Evolutionary conservation across 1,139 yeast genomes (phyloP), one percentile per base, ranked within the genome.

Genomic region (Suhomyces yuchorum): DNA sequence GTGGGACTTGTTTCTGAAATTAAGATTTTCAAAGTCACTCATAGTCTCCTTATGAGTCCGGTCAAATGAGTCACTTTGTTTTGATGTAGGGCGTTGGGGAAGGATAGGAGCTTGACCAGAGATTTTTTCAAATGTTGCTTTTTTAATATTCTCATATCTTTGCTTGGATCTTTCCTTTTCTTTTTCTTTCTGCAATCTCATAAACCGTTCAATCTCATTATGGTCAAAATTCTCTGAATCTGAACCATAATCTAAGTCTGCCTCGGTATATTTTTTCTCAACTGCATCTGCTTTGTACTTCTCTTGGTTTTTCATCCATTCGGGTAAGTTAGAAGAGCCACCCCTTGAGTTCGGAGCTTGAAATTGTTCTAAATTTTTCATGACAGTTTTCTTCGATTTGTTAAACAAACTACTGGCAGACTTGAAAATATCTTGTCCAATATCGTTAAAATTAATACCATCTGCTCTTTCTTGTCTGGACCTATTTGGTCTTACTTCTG

Each of bases 221-320:
- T 62, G 65, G 49, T 78, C 71, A 48, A 78, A 67, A 49, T 78
- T 73, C 24, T 73, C 79, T 32, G 70, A 73, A 50, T 73, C 79
- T 0, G 71, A 62, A 3, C 78, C 83, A 54, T 73, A 71, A 43
- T 56, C 51, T 43, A 51, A 44, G 26, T 75, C 78, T 8, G 61
- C 59, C 3, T 62, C 74, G 2, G 42, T 63, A 33, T 56, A 56
- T 49, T 63, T 69, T 36, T 73, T 70, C 44, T 75, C 77, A 1
- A 63, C 42, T 3, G 77, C 77, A 35, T 67, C 68, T n/a, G 61
- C 60, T 50, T 76, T 80, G 60, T 81, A 78, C 57, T 61, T 73
- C 40, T 67, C 75, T 58, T 79, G 84, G 52, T 80, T 77, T 50
- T 73, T 76, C 93, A 89, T 85, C 96, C 96, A 89, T 3, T 86